Conservation (phyloP, 257 asterid species). For the Linaria vulgaris region DNA sequence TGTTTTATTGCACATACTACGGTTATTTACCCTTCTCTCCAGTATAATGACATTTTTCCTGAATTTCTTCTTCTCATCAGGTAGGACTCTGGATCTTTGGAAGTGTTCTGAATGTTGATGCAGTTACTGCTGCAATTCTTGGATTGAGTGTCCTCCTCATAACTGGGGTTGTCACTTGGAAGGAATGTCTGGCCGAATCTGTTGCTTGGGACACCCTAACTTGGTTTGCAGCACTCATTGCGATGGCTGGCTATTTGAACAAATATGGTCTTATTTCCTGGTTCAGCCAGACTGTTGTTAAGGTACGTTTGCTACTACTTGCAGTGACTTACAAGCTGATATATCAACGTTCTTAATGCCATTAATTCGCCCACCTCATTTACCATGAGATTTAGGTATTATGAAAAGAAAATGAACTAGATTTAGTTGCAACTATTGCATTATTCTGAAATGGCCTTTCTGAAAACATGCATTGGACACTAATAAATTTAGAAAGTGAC, state of each 20-base stretch:
- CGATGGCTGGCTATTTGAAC: conserved; percentile 97
- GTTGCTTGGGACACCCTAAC: conserved; percentile 99
- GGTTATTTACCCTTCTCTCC: no score
- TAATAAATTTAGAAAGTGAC: no score
- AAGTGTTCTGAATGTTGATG: conserved; percentile 74
- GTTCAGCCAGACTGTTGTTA: conserved; percentile 95
- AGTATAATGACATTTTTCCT: neutral
- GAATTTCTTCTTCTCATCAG: conserved; percentile 36
- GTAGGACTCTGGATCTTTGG: conserved; percentile 98
- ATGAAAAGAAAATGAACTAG: no score
- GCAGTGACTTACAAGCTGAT: no score
- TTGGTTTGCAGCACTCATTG: conserved; percentile 99
- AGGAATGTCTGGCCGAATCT: conserved; percentile 93
- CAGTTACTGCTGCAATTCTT: conserved; percentile 96
- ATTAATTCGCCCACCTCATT: no score
- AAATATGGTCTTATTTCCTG: conserved; percentile 95
- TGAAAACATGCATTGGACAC: no score
- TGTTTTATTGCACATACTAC: no score
- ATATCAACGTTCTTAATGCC: no score
- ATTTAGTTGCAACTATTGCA: no score
- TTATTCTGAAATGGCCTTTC: no score
- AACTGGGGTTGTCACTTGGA: conserved; percentile 95
- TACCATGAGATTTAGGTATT: no score
- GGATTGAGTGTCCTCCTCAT: conserved; percentile 84
- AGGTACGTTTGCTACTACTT: conserved; percentile 43